Base-by-base conservation (phyloP, 2,329 filamentous ascomycete species). In the Claviceps sp. region DNA sequence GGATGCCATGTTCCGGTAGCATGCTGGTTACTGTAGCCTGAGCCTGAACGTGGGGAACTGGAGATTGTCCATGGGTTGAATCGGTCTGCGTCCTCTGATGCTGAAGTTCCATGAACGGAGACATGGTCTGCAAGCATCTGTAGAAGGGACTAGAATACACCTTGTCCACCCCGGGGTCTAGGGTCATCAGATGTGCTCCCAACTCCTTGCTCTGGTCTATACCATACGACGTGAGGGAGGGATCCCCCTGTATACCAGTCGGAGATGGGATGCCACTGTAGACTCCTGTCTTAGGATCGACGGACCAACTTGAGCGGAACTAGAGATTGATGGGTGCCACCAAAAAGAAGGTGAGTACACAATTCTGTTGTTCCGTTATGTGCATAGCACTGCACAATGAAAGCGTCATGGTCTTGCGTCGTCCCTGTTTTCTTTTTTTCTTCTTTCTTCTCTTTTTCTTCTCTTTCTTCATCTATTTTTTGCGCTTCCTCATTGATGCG, bases 231-330 rank as follows among this genome's bases (percentile, higher is more conserved):
- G 90, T 89, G 59, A 98, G 77, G 9, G 88, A 83, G 45, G 90
- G 90, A 64, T 98, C 93, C 26, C 86, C 85, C 4, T 90, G 77
- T 56, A 95, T 89, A 50, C 87, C 86, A 5, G 93, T 97, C 1
- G 93, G 91, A 39, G 87, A 88, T 43, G 77, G 80, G 57, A 93
- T 80, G 53, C 74, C 74, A 50, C 77, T 78, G 72, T 97, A 97
- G 59, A 76, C 76, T 50, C 93, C 91, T 39, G 87, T 91, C 55
- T 76, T 71, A 45, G 82, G 80, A 68, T 97, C 83, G 54, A 97
- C 87, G 44, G 80, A 80, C 88, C 90, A 97, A 65, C 86, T 89
- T 57, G 86, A 84, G 56, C 93, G 88, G 68, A 95, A 95, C 90
- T 94, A 66, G 45, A 43, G 29, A 34, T 16, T 39, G 37, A 22